Conservation (phyloP, 192 early-diverging fungal genomes). For the Umbelopsis ramanniana region DNA sequence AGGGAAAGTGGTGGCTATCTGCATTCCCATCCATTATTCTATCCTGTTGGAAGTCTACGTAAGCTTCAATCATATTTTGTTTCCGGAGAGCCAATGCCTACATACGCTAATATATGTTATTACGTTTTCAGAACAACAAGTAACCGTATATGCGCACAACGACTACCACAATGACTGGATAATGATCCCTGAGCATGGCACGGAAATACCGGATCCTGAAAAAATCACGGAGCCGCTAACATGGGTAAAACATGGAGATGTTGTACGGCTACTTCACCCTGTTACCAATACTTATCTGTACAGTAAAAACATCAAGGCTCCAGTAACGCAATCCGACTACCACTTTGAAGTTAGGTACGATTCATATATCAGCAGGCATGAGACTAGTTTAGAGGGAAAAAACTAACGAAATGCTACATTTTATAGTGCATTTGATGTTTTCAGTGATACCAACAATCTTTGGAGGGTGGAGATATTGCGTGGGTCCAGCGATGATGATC, state of each 20-base stretch:
- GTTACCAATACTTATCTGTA: conserved; percentile 64
- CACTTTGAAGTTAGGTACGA: conserved; percentile 71
- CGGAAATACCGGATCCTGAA: conserved; percentile 9
- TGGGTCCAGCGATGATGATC: conserved; percentile 47
- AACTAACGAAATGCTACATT: neutral
- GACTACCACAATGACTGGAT: conserved; percentile 89
- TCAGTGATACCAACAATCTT: conserved; percentile 86
- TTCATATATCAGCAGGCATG: neutral
- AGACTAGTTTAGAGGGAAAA: too few species aligned
- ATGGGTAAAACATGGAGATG: conserved; percentile 69
- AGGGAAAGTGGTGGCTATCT: conserved; percentile 73
- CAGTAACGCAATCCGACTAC: conserved; percentile 70
- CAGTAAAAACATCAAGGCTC: conserved; percentile 70
- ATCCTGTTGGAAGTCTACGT: conserved; percentile 78
- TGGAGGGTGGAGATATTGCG: conserved; percentile 84
- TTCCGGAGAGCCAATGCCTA: neutral
- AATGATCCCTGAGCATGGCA: conserved; percentile 45
- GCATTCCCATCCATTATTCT: conserved; percentile 70
- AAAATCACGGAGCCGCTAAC: conserved; percentile 33
- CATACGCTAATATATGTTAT: neutral
- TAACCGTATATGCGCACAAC: conserved; percentile 76
- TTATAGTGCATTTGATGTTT: conserved; percentile 63
- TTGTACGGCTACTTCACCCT: conserved; percentile 73
- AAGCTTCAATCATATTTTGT: conserved; percentile 20
- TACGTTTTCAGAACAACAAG: conserved; percentile 66